Conservation (phyloP, 495 filamentous ascomycete genomes). For the Apiosordaria backusii region DNA sequence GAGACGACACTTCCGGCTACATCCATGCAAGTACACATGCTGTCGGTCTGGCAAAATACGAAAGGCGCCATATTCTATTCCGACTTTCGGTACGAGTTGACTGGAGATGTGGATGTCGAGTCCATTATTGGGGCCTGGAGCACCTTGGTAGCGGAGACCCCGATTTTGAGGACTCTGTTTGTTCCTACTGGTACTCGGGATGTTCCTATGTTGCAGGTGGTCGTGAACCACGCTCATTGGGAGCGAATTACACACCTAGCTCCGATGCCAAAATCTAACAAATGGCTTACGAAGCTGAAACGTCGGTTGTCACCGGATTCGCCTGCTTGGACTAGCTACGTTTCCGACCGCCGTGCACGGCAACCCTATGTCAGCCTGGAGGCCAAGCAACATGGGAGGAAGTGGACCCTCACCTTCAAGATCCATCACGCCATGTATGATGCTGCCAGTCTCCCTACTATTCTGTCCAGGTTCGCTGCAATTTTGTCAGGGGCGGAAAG, state of each 20-base stretch:
- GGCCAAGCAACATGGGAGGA: constrained; percentile 9
- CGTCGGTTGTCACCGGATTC: neutral
- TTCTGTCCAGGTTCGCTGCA: constrained; percentile 37
- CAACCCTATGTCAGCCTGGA: constrained; percentile 17
- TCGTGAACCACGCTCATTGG: neutral
- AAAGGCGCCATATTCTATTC: constrained; percentile 58
- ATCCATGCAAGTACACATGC: constrained; percentile 68
- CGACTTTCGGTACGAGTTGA: constrained; percentile 53
- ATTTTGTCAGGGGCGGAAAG: constrained; percentile 18
- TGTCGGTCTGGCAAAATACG: constrained; percentile 65
- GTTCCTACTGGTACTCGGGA: constrained; percentile 41
- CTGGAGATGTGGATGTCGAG: constrained; percentile 33
- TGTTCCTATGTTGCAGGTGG: constrained; percentile 52
- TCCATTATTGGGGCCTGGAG: constrained; percentile 53
- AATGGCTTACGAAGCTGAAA: neutral
- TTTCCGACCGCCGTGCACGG: neutral
- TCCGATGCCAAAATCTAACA: neutral
- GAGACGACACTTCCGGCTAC: constrained; percentile 61
- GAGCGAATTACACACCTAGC: neutral
- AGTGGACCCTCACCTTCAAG: constrained; percentile 39
- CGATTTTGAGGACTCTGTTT: constrained; percentile 63
- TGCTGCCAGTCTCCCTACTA: constrained; percentile 59
- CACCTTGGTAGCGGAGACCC: constrained; percentile 46
- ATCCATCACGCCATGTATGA: constrained; percentile 81
- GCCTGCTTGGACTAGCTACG: constrained; percentile 12